Base-by-base conservation (phyloP, 2,329 filamentous ascomycete species). In the Venturia asperata region DNA sequence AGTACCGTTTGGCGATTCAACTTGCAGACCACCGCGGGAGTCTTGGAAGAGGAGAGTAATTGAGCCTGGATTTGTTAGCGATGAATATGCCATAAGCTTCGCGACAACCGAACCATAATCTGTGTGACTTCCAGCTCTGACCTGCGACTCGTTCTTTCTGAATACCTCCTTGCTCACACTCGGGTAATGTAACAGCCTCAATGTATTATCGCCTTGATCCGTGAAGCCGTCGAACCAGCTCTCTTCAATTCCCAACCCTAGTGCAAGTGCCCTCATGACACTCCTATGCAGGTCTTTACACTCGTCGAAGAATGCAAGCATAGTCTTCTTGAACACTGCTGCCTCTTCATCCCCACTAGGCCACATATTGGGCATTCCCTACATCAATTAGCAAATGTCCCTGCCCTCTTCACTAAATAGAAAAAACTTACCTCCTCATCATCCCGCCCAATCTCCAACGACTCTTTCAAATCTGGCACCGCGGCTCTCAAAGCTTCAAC, bases 261-360 rank as follows among this genome's bases (percentile, higher is more conserved):
- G 77, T 0, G 90, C 91, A 68, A 96, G 90, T 10, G 91, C 90
- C 5, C 88, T 81, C 91, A 96, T 95, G 24, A 96, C 83, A 68
- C 92, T 80, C 37, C 85, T 79, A 74, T 97, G 89, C 65, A 97
- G 75, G 17, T 77, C 74, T 74, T 91, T 90, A 76, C 91, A 95
- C 67, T 81, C 80, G n/a, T 81, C 81, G 69, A 88, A 89, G 75
- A 97, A 97, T 3, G 76, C 76, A 61, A 86, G 74, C 91, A 96
- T 96, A 21, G 82, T 82, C n/a, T 79, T 71, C 70, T 85, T 87
- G 79, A 95, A 95, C 2, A 78, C 74, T 56, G 82, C 78, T 3
- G 82, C 84, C 39, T 82, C 81, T 2, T 78, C 77, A 61, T 83
- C 82, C 42, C 76, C 72, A 61, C 81, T 78, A 0, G 87, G 92